Evolutionary conservation across 169 alveolate genomes (phyloP).

Genomic region (Plasmodium ovale): DNA sequence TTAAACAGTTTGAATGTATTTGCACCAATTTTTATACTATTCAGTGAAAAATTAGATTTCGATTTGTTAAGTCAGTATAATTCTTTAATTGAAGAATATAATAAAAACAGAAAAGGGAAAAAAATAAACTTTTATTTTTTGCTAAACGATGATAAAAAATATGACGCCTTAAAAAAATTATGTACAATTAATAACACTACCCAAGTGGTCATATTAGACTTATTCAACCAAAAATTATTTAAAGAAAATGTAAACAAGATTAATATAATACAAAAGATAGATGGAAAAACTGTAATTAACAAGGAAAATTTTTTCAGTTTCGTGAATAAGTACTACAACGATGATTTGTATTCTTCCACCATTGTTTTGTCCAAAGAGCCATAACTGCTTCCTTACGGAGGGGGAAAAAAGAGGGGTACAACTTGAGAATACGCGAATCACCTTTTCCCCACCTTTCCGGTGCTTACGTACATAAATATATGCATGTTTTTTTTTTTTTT

Average conservation of each 20-base stretch:
- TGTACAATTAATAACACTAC: conserved; percentile 46
- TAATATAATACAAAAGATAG: conserved; percentile 8
- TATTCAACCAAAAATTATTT: conserved; percentile 60
- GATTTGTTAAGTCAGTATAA: conserved; percentile 51
- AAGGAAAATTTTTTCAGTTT: conserved; percentile 57
- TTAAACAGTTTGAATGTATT: conserved; percentile 54
- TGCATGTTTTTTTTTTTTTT: too few species aligned
- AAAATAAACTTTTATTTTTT: conserved; percentile 63
- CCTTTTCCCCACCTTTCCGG: too few species aligned
- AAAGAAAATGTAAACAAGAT: conserved; percentile 48
- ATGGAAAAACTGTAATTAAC: conserved; percentile 31
- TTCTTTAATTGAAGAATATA: conserved; percentile 30
- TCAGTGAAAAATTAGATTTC: conserved; percentile 33
- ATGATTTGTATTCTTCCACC: conserved; percentile 51
- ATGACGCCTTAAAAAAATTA: conserved; percentile 51
- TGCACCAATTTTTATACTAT: conserved; percentile 56
- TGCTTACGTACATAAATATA: too few species aligned
- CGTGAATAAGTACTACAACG: conserved; percentile 43
- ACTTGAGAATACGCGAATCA: too few species aligned
- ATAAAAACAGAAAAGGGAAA: conserved; percentile 70
- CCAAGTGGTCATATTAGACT: conserved; percentile 54
- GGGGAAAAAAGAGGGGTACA: too few species aligned
- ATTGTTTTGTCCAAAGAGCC: conserved; percentile 11
- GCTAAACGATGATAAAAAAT: conserved; percentile 52
- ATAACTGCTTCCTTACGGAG: too few species aligned